Base-by-base conservation (phyloP, 768 basidiomycete genomes). In the Hypsizygus marmoreus region DNA sequence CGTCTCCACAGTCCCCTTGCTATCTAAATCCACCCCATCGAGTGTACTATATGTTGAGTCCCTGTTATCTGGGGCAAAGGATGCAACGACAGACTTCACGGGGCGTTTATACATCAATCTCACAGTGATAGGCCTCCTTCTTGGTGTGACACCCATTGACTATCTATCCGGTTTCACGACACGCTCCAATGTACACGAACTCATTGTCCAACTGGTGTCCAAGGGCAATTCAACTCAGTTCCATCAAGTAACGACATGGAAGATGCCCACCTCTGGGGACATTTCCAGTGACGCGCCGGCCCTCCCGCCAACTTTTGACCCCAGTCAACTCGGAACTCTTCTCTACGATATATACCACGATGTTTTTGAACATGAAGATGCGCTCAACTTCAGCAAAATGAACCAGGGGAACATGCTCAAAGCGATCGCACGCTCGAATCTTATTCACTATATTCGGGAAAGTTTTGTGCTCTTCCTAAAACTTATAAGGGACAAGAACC, bases 301-400 rank as follows among this genome's bases (percentile, higher is more conserved):
- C 7, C 46, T 44, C 6, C 44, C 41, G 7, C 49, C 56, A 0
- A 29, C 50, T 4, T 64, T 57, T 25, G 59, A 65, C 24, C 33
- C 51, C 0, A 16, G 39, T 1, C 64, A 70, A 30, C 56, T 76
- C 4, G 70, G 63, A 2, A 62, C 57, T 1, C 56, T 72, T 6
- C 59, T 76, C 1, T 72, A 64, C 48, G 63, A 66, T 22, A 54
- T 75, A 2, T 76, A 75, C 47, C 61, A 63, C n/a, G 37, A 55
- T 12, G 44, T 75, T 26, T 76, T 73, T 45, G 59, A 59, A 20
- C 49, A 66, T 17, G 72, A 76, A 40, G 60, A 69, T 31, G 12
- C 58, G 13, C 29, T 24, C 22, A 49, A 50, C 20, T 60, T 65
- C 41, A 45, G 45, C 25, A 44, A 31, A 9, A 16, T 35, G 16